These are phyloP conservation scores for Eucalyptus marginata DNA, from an alignment of 345 rosid species.

Conservation along the genomic window DNA sequence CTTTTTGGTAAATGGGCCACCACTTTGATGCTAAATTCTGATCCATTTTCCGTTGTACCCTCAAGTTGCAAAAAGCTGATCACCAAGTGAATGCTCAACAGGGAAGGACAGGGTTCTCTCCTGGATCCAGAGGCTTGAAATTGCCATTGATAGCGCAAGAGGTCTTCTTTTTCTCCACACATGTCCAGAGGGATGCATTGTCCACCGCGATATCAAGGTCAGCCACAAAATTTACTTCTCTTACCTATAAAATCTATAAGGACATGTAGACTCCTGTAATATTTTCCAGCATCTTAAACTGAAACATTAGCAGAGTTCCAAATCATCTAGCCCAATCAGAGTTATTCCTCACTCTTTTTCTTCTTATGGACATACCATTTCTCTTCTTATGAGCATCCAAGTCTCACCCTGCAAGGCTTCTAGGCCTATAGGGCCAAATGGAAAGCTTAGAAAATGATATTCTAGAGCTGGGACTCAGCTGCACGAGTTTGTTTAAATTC, in stretches of 20 bases:
- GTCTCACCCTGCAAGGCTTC: neutral
- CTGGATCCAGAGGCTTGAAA: constrained; percentile 37
- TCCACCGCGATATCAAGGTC: constrained; percentile 49
- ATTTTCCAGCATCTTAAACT: neutral
- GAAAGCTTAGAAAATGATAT: neutral
- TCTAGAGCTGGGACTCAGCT: neutral
- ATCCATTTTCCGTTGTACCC: neutral
- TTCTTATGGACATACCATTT: neutral
- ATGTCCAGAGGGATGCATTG: constrained; percentile 35
- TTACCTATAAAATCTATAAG: neutral
- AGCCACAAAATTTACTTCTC: neutral
- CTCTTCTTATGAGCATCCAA: neutral
- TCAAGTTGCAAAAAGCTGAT: neutral
- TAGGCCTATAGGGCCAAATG: neutral
- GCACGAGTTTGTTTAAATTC: neutral
- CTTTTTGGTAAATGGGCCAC: constrained; percentile 12
- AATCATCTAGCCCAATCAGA: neutral
- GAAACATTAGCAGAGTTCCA: neutral
- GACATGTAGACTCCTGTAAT: neutral
- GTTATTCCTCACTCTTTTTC: neutral
- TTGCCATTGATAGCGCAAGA: constrained; percentile 28
- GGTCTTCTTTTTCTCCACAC: constrained; percentile 41
- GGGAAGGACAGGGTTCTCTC: constrained; percentile 28
- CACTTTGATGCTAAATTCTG: neutral
- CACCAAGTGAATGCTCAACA: neutral